Conservation (phyloP, 2,329 filamentous ascomycete species). For the Colletotrichum paranaense region DNA sequence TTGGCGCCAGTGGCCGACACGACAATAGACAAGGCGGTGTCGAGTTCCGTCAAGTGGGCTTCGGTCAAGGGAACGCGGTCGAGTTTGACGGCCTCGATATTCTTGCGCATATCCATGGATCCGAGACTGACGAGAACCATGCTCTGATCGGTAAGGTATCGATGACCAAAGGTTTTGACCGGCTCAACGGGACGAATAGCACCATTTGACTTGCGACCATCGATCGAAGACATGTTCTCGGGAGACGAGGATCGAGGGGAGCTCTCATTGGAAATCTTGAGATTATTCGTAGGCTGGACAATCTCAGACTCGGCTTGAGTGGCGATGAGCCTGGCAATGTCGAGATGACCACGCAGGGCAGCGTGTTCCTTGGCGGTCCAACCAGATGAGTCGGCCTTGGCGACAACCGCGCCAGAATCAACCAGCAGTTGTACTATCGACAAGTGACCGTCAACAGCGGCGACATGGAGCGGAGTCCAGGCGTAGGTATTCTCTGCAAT, state of each 20-base stretch:
- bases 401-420: constrained; percentile 80
- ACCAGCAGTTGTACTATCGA: constrained; percentile 81
- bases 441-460: constrained; percentile 88
- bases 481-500: constrained; percentile 85
- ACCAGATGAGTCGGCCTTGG: constrained; percentile 83
- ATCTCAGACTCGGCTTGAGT: constrained; percentile 54
- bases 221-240: constrained; percentile 65
- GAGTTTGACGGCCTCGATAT: constrained; percentile 82
- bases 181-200: constrained; percentile 73
- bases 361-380: constrained; percentile 97
- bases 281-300: constrained; percentile 9
- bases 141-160: constrained; percentile 89
- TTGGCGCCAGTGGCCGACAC: constrained; percentile 86
- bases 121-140: constrained; percentile 93
- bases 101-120: constrained; percentile 92
- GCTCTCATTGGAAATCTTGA: constrained; percentile 43
- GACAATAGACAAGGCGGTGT: constrained; percentile 92
- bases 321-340: constrained; percentile 78
- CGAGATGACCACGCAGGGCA: constrained; percentile 86
- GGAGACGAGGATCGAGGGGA: constrained; percentile 30
- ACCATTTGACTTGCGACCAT: constrained; percentile 66
- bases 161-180: constrained; percentile 94
- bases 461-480: constrained; percentile 96
- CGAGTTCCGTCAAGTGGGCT: constrained; percentile 91
- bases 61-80: constrained; percentile 89